Percentiles rank a stretch among this genome's conserved stretches.
Evolutionary conservation across 116 monocot genomes (phyloP).

Genomic region (Iris pallida): DNA sequence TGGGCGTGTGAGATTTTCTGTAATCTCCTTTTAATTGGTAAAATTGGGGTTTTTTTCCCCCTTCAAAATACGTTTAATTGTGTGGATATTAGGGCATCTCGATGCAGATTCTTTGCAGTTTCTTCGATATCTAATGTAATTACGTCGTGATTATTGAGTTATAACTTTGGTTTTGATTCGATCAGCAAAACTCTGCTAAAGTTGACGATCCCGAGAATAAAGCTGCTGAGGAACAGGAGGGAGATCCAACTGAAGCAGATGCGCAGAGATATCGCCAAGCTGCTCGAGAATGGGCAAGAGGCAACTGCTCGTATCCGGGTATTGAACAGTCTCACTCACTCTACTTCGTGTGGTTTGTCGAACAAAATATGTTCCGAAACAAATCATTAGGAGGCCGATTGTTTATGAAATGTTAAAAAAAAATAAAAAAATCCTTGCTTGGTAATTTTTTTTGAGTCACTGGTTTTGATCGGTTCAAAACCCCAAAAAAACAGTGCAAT

Average conservation of each 20-base stretch:
- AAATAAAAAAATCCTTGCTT: too few species aligned
- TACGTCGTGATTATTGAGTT: neutral
- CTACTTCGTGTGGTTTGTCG: neutral
- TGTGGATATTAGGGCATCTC: neutral
- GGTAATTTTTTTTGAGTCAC: too few species aligned
- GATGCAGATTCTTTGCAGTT: neutral
- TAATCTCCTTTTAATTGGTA: neutral
- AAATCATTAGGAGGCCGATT: neutral
- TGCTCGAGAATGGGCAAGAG: constrained; percentile 86
- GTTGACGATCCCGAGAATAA: constrained; percentile 91
- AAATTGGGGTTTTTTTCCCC: neutral
- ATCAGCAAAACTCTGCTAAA: constrained; percentile 91
- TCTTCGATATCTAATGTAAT: neutral
- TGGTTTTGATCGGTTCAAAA: too few species aligned
- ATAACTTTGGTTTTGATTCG: constrained; percentile 2
- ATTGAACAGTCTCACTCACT: neutral
- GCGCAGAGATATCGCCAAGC: constrained; percentile 90
- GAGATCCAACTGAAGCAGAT: constrained; percentile 91
- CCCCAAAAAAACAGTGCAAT: too few species aligned
- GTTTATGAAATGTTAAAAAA: too few species aligned
- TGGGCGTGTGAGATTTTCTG: constrained; percentile 2
- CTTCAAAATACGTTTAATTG: too few species aligned
- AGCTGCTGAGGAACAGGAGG: constrained; percentile 80
- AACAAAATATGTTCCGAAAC: neutral
- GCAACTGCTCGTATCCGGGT: constrained; percentile 91